Base-by-base conservation (phyloP, 371 early-diverging fungal species). In the Apophysomyces ossiformis region DNA sequence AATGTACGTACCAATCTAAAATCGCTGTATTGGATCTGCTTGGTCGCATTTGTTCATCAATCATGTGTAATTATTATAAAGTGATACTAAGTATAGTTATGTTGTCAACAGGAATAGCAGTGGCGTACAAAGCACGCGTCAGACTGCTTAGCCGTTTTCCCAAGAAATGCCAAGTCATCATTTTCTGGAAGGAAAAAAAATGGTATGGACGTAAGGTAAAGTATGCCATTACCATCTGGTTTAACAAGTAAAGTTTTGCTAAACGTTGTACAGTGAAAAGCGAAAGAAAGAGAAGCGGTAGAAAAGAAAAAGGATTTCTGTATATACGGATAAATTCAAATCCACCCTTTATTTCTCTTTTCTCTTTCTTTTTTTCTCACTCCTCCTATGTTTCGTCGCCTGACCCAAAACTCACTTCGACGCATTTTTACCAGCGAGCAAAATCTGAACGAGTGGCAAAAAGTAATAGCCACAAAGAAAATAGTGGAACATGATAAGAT, bases 401-500 rank as follows among this genome's bases (percentile, higher is more conserved):
- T 50, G 54, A 50, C 54, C 5, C n/a, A 50, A 50, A 50, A 9
- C 7, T 21, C 54, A 7, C 21, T 50, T 26, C 16, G 54, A 21
- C 54, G 54, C 9, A 50, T 21, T 16, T 50, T 50, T 26, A 18
- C 54, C 2, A 50, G 18, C 9, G 54, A 50, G 21, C 50, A 35
- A 21, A 32, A 57, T 11, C 16, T 65, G 35, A 57, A 72, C 8
- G 44, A 56, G 12, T 74, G 74, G 74, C 66, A 63, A 50, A 64
- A 66, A 7, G 56, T 54, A 2, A 68, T 71, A 18, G 47, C 43
- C 5, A 39, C 36, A 54, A 74, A 68, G 57, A 69, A 58, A n/a
- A 11, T 71, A 2, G 47, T 59, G 7, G 75, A 71, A 44, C 63
- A 71, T 37, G 65, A 72, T 60, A 69, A 68, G 15, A 65, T 76